phyloP scores from a whole-genome alignment of 805 yeast species.

The Zygosaccharomyces lentus region DNA sequence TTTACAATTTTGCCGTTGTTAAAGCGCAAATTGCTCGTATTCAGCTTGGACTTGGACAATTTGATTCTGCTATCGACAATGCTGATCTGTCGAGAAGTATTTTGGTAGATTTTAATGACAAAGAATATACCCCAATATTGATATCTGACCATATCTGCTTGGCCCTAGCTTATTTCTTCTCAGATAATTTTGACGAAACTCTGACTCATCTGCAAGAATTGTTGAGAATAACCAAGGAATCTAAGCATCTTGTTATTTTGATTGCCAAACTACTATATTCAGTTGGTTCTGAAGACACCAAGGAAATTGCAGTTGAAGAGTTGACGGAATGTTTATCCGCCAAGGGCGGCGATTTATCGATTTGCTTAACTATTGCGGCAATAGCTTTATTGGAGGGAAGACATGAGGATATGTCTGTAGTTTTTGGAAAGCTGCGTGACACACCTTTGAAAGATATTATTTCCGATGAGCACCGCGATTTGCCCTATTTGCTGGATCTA shows the following conservation, averaged over 20 bases:
- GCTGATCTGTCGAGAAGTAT: conserved; percentile 55
- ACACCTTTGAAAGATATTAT: conserved; percentile 45
- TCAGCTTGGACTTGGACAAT: conserved; percentile 55
- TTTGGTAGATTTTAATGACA: conserved; percentile 39
- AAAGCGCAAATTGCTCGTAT: conserved; percentile 72
- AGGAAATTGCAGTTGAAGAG: conserved; percentile 81
- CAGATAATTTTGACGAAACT: conserved; percentile 58
- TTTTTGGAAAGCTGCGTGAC: conserved; percentile 59
- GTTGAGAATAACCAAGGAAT: conserved; percentile 51
- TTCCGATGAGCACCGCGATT: conserved; percentile 48
- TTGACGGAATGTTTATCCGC: conserved; percentile 59
- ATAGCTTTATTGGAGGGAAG: conserved; percentile 62
- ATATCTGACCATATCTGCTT: conserved; percentile 61
- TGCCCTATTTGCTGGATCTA: conserved; percentile 56
- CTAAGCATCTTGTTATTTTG: conserved; percentile 63
- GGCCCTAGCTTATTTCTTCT: conserved; percentile 70
- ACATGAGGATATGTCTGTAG: conserved; percentile 52
- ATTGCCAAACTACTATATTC: conserved; percentile 78
- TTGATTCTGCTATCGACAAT: conserved; percentile 53
- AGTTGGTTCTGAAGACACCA: conserved; percentile 68
- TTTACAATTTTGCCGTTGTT: conserved; percentile 51
- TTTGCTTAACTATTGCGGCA: conserved; percentile 75
- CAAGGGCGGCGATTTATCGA: conserved; percentile 60
- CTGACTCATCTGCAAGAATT: conserved; percentile 63
- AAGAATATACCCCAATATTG: conserved; percentile 33